A percentile compares a stretch with the other conserved stretches of the same genome.
Conservation (phyloP, 1,284 basidiomycete species). For the Ustilago bromivora region DNA sequence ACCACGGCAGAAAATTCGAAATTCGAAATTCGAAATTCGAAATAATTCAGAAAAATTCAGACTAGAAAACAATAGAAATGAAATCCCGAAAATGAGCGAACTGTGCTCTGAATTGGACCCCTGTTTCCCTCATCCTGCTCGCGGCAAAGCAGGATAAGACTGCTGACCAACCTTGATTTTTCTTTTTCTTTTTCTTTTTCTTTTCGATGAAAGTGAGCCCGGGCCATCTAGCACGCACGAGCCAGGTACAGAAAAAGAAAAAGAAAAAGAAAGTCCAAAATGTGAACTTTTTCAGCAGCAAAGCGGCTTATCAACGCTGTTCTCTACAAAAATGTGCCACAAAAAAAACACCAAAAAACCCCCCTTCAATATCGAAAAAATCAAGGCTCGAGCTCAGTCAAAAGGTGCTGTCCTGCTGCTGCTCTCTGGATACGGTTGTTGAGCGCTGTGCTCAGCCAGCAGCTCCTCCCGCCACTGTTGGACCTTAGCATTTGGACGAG, state of each 20-base stretch:
- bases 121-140: neutral
- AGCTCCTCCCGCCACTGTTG: conserved; percentile 5
- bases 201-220: conserved; percentile 2
- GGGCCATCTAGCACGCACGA: conserved; percentile 15
- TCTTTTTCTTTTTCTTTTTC: no score
- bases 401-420: neutral
- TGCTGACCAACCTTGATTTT: conserved; percentile 3
- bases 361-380: conserved; percentile 1
- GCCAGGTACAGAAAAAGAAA: conserved; percentile 1
- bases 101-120: conserved; percentile 4
- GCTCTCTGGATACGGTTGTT: conserved; percentile 13
- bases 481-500: conserved; percentile 5
- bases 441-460: conserved; percentile 3
- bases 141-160: conserved; percentile 8
- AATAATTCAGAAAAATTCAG: neutral
- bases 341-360: neutral
- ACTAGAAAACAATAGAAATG: neutral
- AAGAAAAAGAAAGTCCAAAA: conserved; percentile 3
- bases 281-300: conserved; percentile 5
- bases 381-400: conserved; percentile 17
- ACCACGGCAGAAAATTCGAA: neutral
- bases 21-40: neutral
- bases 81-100: neutral
- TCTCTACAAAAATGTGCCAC: neutral
- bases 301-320: neutral